A percentile compares a stretch with the other conserved stretches of the same genome.
Evolutionary conservation across 805 yeast species (phyloP).

Genomic region (Dipodascus albidus): DNA sequence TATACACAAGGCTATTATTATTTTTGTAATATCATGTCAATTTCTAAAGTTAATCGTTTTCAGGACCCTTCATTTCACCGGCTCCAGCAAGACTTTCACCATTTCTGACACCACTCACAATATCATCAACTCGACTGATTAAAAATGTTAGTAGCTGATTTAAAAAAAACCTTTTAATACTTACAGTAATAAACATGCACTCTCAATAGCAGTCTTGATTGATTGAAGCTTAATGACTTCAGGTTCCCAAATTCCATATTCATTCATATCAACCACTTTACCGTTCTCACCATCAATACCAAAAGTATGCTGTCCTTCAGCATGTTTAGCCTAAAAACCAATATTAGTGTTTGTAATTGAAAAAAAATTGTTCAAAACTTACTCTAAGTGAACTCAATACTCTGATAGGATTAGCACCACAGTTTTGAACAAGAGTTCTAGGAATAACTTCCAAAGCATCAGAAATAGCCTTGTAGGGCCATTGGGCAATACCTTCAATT

Average conservation of each 20-base stretch:
- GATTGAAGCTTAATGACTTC: constrained; percentile 96
- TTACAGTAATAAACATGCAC: constrained; percentile 75
- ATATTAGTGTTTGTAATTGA: too few relatives aligned
- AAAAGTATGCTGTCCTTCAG: constrained; percentile 71
- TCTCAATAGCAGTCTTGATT: constrained; percentile 94
- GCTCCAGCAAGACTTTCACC: constrained; percentile 7
- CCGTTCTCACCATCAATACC: constrained; percentile 96
- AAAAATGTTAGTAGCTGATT: neutral
- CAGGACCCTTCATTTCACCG: neutral
- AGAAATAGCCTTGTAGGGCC: constrained; percentile 98
- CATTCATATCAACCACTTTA: constrained; percentile 88
- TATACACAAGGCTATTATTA: neutral
- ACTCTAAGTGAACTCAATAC: constrained; percentile 71
- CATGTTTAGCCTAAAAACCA: constrained; percentile 53
- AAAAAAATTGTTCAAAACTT: neutral
- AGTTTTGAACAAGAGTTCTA: constrained; percentile 91
- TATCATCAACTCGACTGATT: constrained; percentile 82
- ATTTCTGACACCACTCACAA: constrained; percentile 84
- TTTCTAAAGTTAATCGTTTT: neutral
- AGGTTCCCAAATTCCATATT: constrained; percentile 98
- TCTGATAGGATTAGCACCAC: constrained; percentile 95
- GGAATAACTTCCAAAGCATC: constrained; percentile 99
- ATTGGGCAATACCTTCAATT: constrained; percentile 90
- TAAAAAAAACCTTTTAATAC: neutral
- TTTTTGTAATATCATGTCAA: neutral